A percentile compares a stretch with the other conserved stretches of the same genome.
phyloP scores from a whole-genome alignment of 2,329 filamentous ascomycete species.

The Fusarium avenaceum region DNA sequence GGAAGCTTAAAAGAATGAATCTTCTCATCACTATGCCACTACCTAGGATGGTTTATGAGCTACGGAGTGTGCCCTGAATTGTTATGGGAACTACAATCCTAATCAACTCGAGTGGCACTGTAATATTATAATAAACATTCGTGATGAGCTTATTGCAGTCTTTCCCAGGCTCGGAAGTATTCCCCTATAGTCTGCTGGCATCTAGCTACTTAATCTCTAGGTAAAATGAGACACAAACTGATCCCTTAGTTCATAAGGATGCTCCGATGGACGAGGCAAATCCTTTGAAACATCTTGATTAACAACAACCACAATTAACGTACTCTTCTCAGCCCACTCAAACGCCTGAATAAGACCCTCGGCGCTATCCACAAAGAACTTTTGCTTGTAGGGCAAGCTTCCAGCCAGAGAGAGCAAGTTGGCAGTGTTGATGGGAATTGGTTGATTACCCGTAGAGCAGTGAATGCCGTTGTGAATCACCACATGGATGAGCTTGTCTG shows the following conservation, averaged over 20 bases:
- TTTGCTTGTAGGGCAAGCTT: conserved; percentile 23
- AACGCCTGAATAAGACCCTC: conserved; percentile 21
- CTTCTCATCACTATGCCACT: no score
- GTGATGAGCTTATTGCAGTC: not conserved
- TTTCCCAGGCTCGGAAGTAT: not conserved
- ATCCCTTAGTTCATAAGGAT: not conserved
- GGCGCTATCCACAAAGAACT: conserved; percentile 22
- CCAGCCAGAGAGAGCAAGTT: conserved; percentile 12
- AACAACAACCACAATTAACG: conserved; percentile 17
- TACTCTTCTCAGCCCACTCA: conserved; percentile 17
- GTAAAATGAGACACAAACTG: not conserved
- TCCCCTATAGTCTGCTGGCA: no score
- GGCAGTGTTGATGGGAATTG: not conserved
- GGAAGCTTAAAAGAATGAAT: no score
- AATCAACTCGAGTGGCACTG: no score
- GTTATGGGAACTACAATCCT: no score
- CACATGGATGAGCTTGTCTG: conserved; percentile 10
- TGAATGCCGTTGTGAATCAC: conserved; percentile 8
- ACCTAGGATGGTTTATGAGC: no score
- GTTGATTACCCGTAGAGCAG: conserved; percentile 1
- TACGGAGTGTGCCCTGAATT: no score
- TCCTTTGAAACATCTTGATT: conserved; percentile 8
- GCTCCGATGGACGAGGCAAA: conserved; percentile 1
- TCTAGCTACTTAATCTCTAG: not conserved
- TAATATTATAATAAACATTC: not conserved